phyloP scores from a whole-genome alignment of 345 rosid species.

The Eucalyptus tenuipes region DNA sequence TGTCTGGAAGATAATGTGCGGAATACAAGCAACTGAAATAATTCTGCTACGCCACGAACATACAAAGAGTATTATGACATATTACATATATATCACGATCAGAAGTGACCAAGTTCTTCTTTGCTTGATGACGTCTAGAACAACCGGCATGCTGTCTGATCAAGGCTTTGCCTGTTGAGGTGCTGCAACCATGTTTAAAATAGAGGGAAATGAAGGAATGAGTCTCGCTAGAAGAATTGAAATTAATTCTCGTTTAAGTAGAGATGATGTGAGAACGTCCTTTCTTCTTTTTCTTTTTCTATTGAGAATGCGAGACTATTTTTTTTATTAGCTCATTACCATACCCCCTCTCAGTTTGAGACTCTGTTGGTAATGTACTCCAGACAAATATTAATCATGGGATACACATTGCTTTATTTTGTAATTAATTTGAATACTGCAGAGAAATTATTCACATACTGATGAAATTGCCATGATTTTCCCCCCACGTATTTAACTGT shows the following conservation, averaged over 20 bases:
- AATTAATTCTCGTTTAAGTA: not conserved
- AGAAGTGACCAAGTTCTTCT: not conserved
- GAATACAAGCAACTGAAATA: not conserved
- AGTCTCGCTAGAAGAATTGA: not conserved
- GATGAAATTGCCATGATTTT: not conserved
- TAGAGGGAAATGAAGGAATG: not conserved
- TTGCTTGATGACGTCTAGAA: not conserved
- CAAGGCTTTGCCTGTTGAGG: accelerated
- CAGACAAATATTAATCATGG: not conserved
- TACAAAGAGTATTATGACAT: not conserved
- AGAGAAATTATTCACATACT: not conserved
- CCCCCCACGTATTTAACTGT: not conserved
- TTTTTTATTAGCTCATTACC: not conserved
- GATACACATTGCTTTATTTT: not conserved
- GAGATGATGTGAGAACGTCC: not conserved
- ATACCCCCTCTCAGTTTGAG: not conserved
- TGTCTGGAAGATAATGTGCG: not conserved
- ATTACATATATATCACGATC: not conserved
- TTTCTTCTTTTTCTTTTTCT: not conserved
- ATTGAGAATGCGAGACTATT: not conserved
- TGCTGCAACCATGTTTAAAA: not conserved
- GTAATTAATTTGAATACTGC: not conserved
- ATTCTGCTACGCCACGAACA: not conserved
- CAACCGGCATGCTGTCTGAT: not conserved
- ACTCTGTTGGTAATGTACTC: not conserved